Evolutionary conservation across 306 rosid genomes (phyloP).

Genomic region (Cucurbita argyrosperma): DNA sequence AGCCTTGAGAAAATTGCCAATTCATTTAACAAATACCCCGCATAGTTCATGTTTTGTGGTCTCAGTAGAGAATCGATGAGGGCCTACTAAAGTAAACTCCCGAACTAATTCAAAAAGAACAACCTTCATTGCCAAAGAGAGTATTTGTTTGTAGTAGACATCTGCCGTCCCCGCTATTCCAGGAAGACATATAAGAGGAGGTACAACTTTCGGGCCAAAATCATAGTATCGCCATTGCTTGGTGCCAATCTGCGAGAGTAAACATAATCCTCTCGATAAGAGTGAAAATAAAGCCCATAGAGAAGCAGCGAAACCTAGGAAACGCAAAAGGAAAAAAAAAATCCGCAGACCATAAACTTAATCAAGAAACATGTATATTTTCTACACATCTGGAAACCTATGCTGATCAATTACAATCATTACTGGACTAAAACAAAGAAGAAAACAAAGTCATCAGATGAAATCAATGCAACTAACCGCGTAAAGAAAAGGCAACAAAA

Average conservation of each 20-base stretch:
- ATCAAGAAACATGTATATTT: not conserved
- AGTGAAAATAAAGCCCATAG: not conserved
- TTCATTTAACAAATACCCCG: too few species aligned
- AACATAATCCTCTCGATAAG: not conserved
- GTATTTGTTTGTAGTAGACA: conserved; percentile 92
- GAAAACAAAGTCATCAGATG: not conserved
- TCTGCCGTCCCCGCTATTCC: conserved; percentile 96
- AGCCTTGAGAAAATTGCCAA: too few species aligned
- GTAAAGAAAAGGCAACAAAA: too few species aligned
- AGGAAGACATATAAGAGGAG: conserved; percentile 96
- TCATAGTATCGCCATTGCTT: conserved; percentile 97
- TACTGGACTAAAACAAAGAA: not conserved
- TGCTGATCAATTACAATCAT: not conserved
- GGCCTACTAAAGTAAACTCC: not conserved
- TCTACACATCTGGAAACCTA: not conserved
- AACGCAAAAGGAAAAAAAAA: not conserved
- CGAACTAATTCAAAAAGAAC: not conserved
- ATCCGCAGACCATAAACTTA: not conserved
- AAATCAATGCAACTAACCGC: not conserved
- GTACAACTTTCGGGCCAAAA: conserved; percentile 87
- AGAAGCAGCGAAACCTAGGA: not conserved
- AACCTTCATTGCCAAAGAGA: conserved; percentile 90
- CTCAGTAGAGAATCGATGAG: not conserved
- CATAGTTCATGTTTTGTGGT: not conserved
- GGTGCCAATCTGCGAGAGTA: conserved; percentile 61